Percentiles rank a stretch among this genome's conserved stretches.
phyloP scores from a whole-genome alignment of 176 grass and related monocot species.

The Pontederia paniculata region DNA sequence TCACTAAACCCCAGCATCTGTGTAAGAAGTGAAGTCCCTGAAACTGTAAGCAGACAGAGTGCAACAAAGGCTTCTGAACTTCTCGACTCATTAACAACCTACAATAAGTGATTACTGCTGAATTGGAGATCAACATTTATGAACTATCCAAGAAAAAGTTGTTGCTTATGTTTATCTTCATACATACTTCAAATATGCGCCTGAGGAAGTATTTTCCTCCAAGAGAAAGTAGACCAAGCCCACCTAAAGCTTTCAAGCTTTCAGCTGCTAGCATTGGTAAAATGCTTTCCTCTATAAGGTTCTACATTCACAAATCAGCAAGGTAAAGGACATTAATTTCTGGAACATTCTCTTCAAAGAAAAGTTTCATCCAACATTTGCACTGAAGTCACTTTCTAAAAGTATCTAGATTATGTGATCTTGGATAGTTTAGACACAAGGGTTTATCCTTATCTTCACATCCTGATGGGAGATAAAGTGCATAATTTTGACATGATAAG shows the following conservation, averaged over 20 bases:
- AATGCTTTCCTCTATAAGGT: conserved; percentile 49
- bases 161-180: conserved; percentile 1
- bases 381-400: too few species aligned
- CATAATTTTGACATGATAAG: too few species aligned
- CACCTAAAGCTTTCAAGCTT: conserved; percentile 90
- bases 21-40: conserved; percentile 94
- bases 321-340: conserved; percentile 10
- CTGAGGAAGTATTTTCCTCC: conserved; percentile 85
- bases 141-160: not conserved
- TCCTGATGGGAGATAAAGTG: too few species aligned
- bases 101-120: conserved; percentile 8
- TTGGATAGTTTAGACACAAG: too few species aligned
- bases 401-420: too few species aligned
- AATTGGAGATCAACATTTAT: not conserved
- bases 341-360: conserved; percentile 6
- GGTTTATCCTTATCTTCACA: too few species aligned
- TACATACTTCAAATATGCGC: conserved; percentile 75
- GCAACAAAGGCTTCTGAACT: conserved; percentile 99
- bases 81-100: conserved; percentile 96
- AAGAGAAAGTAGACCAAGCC: conserved; percentile 91
- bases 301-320: conserved; percentile 30
- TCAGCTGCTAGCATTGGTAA: conserved; percentile 75
- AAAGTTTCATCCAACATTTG: not conserved
- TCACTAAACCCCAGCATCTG: conserved; percentile 95
- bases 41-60: conserved; percentile 81